Conservation (phyloP, 1,139 yeast species). For the Blastobotrys malaysiensis region DNA sequence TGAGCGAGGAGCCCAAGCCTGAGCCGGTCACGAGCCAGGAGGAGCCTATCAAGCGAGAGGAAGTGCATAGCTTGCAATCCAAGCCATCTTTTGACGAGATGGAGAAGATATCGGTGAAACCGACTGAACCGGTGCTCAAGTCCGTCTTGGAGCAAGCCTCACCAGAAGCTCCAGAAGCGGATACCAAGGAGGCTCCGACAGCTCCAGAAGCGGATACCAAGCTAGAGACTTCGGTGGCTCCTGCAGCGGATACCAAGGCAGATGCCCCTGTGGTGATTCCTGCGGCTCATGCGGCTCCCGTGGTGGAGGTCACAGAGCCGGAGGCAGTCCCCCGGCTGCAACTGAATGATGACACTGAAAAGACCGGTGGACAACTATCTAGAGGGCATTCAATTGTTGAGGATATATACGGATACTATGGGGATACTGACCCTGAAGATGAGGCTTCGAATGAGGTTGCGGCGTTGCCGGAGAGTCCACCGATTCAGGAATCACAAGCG, state of each 20-base stretch:
- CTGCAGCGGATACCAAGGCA: no score
- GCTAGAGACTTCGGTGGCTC: no score
- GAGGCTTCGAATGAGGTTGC: constrained; percentile 3
- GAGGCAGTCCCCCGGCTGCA: neutral
- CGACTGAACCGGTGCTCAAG: neutral
- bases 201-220: no score
- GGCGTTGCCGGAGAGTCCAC: neutral
- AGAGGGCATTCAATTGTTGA: neutral
- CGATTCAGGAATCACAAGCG: no score
- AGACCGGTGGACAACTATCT: neutral
- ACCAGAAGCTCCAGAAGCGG: no score
- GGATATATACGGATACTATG: neutral
- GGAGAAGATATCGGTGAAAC: neutral
- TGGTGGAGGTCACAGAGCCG: neutral
- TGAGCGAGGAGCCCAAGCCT: constrained; percentile 3
- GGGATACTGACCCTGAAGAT: constrained; percentile 9
- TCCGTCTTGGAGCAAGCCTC: no score
- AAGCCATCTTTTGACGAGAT: neutral
- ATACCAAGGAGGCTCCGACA: no score
- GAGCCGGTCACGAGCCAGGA: neutral
- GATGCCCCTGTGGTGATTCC: no score
- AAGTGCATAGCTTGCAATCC: neutral
- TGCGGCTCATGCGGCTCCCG: no score
- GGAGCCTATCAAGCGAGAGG: neutral
- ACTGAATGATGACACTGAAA: neutral